phyloP scores from a whole-genome alignment of 768 basidiomycete genomes.

The Auriculariales sp. region DNA sequence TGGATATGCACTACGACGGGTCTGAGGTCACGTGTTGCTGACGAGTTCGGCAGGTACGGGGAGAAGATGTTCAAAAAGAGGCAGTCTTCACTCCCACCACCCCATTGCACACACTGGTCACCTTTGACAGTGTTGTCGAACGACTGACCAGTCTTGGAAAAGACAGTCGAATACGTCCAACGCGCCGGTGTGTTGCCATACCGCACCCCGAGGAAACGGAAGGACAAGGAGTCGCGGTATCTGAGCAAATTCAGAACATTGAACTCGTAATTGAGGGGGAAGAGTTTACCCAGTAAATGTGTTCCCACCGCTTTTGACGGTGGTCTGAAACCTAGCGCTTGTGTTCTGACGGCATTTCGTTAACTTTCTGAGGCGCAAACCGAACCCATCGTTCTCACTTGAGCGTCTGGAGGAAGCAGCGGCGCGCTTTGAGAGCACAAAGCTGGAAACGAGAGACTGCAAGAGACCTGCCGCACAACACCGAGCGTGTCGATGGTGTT shows the following conservation, averaged over 20 bases:
- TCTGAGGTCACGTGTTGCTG: slow-evolving; percentile 4
- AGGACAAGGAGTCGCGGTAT: slow-evolving; percentile 31
- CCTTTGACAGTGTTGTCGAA: slow-evolving; percentile 7
- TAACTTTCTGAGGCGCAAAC: too few relatives aligned
- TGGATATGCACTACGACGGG: slow-evolving; percentile 16
- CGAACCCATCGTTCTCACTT: too few relatives aligned
- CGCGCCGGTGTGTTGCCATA: slow-evolving; percentile 29
- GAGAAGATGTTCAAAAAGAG: slow-evolving; percentile 16
- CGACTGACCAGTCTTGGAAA: slow-evolving; percentile 8
- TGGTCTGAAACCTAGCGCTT: not conserved
- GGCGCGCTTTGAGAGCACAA: slow-evolving; percentile 6
- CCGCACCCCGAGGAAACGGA: slow-evolving; percentile 38
- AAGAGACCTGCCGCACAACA: not conserved
- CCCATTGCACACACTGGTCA: slow-evolving; percentile 5
- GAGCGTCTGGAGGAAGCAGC: not conserved
- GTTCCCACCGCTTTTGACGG: not conserved
- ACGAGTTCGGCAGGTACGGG: slow-evolving; percentile 11
- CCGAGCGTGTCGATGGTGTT: not conserved
- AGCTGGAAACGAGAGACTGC: slow-evolving; percentile 2
- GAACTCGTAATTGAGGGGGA: not conserved
- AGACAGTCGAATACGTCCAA: slow-evolving; percentile 27
- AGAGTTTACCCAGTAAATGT: slow-evolving; percentile 3
- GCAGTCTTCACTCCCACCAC: slow-evolving; percentile 11
- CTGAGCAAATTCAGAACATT: slow-evolving; percentile 11
- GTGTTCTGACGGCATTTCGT: too few relatives aligned